A percentile compares a stretch with the other conserved stretches of the same genome.
Conservation (phyloP, 192 early-diverging fungal genomes). For the Backusella australiensis region DNA sequence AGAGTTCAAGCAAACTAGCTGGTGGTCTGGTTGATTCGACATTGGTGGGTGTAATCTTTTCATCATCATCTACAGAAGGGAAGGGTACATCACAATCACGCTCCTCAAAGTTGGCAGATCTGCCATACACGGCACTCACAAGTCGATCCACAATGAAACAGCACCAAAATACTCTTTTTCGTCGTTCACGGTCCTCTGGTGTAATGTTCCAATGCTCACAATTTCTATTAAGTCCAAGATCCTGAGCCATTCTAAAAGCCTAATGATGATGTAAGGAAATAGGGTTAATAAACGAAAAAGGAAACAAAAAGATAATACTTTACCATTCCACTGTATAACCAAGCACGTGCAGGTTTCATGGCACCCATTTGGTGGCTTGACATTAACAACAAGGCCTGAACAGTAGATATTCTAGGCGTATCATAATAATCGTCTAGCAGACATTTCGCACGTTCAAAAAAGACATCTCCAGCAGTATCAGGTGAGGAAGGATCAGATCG, state of each 20-base stretch:
- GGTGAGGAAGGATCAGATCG: constrained; percentile 40
- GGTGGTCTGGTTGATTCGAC: constrained; percentile 9
- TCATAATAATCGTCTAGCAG: constrained; percentile 70
- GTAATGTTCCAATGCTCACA: constrained; percentile 55
- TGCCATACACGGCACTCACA: constrained; percentile 63
- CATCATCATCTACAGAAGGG: constrained; percentile 35
- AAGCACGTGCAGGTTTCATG: constrained; percentile 62
- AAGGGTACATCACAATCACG: constrained; percentile 43
- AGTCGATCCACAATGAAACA: constrained; percentile 71
- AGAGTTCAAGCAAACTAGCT: constrained; percentile 26
- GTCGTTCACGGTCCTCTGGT: constrained; percentile 53
- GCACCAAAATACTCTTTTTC: constrained; percentile 75
- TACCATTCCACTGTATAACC: constrained; percentile 73
- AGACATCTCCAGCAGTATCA: constrained; percentile 49
- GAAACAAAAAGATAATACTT: neutral
- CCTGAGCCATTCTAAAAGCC: constrained; percentile 77
- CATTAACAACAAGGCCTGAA: constrained; percentile 67
- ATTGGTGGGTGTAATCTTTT: neutral
- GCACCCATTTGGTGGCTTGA: constrained; percentile 66
- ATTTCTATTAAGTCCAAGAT: constrained; percentile 73
- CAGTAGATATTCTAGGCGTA: constrained; percentile 51
- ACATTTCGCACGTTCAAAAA: constrained; percentile 66
- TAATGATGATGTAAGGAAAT: neutral
- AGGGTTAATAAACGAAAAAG: neutral
- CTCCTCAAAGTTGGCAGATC: constrained; percentile 48